Percentiles rank a stretch among this genome's conserved stretches.
Evolutionary conservation across 2,329 filamentous ascomycete genomes (phyloP).

Genomic region (Nakataea oryzae): DNA sequence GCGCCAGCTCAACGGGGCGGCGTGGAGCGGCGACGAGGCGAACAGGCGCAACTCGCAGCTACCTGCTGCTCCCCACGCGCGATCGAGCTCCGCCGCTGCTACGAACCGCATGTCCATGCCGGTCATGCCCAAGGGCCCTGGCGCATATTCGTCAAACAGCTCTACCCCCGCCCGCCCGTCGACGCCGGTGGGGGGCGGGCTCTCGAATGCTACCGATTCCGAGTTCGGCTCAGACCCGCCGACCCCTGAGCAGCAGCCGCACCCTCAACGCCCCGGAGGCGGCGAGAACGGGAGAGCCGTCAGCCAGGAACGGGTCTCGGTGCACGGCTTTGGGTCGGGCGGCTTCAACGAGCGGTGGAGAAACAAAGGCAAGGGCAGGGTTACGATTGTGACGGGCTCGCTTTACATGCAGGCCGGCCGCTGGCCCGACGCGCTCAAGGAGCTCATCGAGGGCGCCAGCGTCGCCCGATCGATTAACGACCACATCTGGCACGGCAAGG

Average conservation of each 20-base stretch:
- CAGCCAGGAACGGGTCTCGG: conserved; percentile 47
- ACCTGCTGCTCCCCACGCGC: conserved; percentile 28
- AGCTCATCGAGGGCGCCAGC: conserved; percentile 69
- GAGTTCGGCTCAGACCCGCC: conserved; percentile 1
- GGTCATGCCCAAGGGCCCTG: conserved; percentile 34
- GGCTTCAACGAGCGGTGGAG: conserved; percentile 68
- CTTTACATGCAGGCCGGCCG: conserved; percentile 82
- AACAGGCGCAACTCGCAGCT: conserved; percentile 46
- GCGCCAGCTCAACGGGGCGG: conserved; percentile 28
- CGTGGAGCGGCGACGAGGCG: conserved; percentile 29
- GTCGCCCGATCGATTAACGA: conserved; percentile 74
- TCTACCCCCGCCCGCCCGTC: conserved; percentile 27
- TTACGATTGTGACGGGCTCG: conserved; percentile 70
- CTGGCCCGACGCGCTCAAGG: conserved; percentile 79
- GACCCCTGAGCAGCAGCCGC: not conserved
- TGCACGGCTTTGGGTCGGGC: conserved; percentile 60
- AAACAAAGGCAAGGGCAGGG: conserved; percentile 69
- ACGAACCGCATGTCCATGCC: conserved; percentile 77
- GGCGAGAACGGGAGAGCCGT: conserved; percentile 36
- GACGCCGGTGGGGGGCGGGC: conserved; percentile 36
- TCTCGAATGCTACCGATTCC: conserved; percentile 35
- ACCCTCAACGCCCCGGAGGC: conserved; percentile 24
- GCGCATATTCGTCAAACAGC: conserved; percentile 28
- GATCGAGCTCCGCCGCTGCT: conserved; percentile 41
- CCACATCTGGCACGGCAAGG: conserved; percentile 96